Conservation (phyloP, 2,329 filamentous ascomycete genomes). For the Ciborinia camelliae region DNA sequence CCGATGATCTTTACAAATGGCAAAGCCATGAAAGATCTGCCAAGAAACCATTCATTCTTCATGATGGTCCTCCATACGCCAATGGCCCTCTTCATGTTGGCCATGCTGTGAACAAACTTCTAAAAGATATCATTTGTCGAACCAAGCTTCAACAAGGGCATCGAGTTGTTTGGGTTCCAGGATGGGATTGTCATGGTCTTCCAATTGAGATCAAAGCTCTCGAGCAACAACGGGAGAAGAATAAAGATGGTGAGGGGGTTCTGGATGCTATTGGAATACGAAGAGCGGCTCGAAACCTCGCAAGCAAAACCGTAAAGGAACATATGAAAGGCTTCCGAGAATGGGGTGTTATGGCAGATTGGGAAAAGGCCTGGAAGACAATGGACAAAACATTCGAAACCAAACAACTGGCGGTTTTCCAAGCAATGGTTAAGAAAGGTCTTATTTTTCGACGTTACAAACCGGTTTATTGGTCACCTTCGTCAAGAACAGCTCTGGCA, state of each 20-base stretch:
- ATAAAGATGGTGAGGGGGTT: slow-evolving; percentile 36
- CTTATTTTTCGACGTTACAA: slow-evolving; percentile 76
- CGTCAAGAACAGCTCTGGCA: slow-evolving; percentile 72
- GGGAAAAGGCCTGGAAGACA: slow-evolving; percentile 72
- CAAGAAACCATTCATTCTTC: slow-evolving; percentile 66
- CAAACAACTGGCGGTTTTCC: slow-evolving; percentile 71
- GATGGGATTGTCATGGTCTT: slow-evolving; percentile 97
- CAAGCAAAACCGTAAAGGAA: slow-evolving; percentile 62
- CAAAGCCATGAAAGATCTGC: slow-evolving; percentile 49
- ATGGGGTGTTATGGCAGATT: slow-evolving; percentile 78
- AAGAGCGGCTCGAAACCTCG: slow-evolving; percentile 60
- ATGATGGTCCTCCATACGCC: slow-evolving; percentile 96
- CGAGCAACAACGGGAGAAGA: slow-evolving; percentile 31
- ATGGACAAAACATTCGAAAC: slow-evolving; percentile 76
- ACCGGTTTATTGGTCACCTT: slow-evolving; percentile 84
- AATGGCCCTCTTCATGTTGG: slow-evolving; percentile 90
- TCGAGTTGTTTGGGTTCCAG: slow-evolving; percentile 77
- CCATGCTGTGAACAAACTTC: slow-evolving; percentile 93
- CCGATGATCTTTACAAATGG: slow-evolving; percentile 88
- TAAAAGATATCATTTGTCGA: slow-evolving; percentile 90
- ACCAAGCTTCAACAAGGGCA: slow-evolving; percentile 73
- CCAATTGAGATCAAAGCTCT: slow-evolving; percentile 97
- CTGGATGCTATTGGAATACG: slow-evolving; percentile 58
- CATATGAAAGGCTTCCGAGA: slow-evolving; percentile 72
- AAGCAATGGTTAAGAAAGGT: slow-evolving; percentile 67